Percentiles rank a stretch among this genome's conserved stretches.
phyloP scores from a whole-genome alignment of 306 rosid genomes.

The Vigna mungo region DNA sequence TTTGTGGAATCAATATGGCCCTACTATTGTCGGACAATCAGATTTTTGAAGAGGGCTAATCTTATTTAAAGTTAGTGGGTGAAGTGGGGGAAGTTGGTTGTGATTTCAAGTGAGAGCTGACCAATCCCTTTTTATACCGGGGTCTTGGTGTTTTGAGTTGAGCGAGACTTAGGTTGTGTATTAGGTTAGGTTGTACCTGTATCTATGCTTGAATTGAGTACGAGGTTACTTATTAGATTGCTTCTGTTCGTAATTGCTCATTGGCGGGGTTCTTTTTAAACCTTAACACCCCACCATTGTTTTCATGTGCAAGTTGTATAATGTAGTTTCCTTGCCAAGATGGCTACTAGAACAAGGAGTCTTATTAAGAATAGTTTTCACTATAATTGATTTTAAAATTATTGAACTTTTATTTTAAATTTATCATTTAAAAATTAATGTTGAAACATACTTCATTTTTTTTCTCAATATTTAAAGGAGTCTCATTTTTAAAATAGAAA shows the following conservation, averaged over 20 bases:
- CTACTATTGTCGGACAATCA: slow-evolving; percentile 72
- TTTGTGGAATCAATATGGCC: slow-evolving; percentile 92
- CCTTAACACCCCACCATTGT: too few relatives aligned
- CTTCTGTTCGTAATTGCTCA: background rate
- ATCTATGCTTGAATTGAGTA: too few relatives aligned
- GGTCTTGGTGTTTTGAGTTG: slow-evolving; percentile 57
- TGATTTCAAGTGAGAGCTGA: slow-evolving; percentile 29
- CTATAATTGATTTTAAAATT: too few relatives aligned
- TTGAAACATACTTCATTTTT: background rate
- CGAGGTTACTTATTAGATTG: background rate
- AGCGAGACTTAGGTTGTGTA: slow-evolving; percentile 23
- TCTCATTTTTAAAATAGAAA: background rate
- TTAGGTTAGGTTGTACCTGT: background rate
- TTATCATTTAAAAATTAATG: background rate
- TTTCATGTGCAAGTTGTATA: too few relatives aligned
- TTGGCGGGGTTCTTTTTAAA: background rate
- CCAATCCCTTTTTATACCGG: slow-evolving; percentile 67
- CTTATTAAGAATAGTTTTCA: too few relatives aligned
- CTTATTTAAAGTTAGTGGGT: slow-evolving; percentile 57
- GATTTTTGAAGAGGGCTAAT: slow-evolving; percentile 83
- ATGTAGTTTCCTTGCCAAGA: too few relatives aligned
- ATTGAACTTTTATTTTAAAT: background rate
- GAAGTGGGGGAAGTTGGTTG: background rate
- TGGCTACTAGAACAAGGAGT: background rate
- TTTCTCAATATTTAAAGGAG: background rate